Base-by-base conservation (phyloP, 495 filamentous ascomycete genomes). In the Penicillium cinerascens region DNA sequence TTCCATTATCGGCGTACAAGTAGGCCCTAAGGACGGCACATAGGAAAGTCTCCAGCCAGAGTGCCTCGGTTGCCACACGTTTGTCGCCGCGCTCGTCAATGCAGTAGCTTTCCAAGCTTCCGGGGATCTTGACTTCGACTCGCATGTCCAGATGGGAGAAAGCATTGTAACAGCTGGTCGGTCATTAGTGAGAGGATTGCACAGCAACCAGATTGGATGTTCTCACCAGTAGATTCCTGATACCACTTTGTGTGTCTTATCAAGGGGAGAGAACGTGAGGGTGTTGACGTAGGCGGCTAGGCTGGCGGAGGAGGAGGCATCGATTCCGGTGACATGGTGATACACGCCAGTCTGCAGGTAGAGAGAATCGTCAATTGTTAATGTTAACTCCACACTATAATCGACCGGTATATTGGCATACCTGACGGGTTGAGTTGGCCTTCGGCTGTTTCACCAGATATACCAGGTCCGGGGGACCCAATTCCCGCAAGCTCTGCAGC, bases 101-200 rank as follows among this genome's bases (percentile, higher is more conserved):
- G 67, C 92, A 96, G 70, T 96, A 97, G 63, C 87, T 88, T 69
- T 97, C 92, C 35, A 98, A 89, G 18, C 87, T 89, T 46, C 93
- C 93, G 26, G 93, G 93, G 59, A 97, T 97, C 50, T 89, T 91
- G 23, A 97, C 93, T 60, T 96, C 89, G 18, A 98, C 92, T 39
- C 93, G 91, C 95, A 98, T 97, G 65, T 98, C 93, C 35, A 97
- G 79, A 51, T 95, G 83, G 9, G 93, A 97, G 74, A 98, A 97
- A 56, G 93, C 93, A 90, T 98, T 98, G 78, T 98, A 98, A 72
- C 95, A 98, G 73, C 89, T 95, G 64, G 25, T 49, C 43, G 60
- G 22, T 45, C 10, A 49, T 71, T 43, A 71, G 53, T 37, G 50
- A 16, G 23, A 25, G 6, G 45, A 51, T 18, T 64, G 49, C 65